phyloP scores from a whole-genome alignment of 176 grass and related monocot genomes.

The Bothriochloa decipiens region DNA sequence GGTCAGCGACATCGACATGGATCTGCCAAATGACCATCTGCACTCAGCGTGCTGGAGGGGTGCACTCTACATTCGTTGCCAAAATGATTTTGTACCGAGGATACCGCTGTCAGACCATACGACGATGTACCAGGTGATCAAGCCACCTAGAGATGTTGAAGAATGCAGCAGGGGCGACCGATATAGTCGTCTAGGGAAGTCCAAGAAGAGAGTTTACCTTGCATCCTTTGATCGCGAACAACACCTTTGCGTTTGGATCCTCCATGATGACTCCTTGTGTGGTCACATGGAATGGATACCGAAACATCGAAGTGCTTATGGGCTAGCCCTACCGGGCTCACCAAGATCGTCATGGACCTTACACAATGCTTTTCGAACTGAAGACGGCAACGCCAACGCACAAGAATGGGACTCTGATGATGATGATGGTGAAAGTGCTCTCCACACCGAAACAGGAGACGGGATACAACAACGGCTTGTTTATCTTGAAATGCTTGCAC shows the following conservation, averaged over 20 bases:
- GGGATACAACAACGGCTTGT: neutral
- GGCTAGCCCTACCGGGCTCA: neutral
- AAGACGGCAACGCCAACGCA: too few relatives aligned
- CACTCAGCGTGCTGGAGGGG: neutral
- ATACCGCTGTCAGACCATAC: neutral
- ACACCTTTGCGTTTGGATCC: neutral
- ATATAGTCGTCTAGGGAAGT: neutral
- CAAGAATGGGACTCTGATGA: neutral
- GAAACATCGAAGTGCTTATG: neutral
- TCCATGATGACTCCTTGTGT: neutral
- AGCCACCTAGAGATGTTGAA: neutral
- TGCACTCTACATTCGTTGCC: neutral
- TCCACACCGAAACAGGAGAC: too few relatives aligned
- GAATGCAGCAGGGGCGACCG: neutral
- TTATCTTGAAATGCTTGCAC: neutral
- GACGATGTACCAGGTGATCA: neutral
- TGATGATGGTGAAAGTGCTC: neutral
- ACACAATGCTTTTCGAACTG: neutral
- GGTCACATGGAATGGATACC: neutral
- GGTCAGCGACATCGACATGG: neutral
- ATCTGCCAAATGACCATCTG: too few relatives aligned
- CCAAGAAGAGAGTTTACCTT: neutral
- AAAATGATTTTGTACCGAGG: neutral
- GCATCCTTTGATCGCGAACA: too few relatives aligned
- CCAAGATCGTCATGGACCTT: neutral